These are phyloP conservation scores for Zoysia japonica DNA, from an alignment of 176 grass and related monocot species.

Conservation along the genomic window DNA sequence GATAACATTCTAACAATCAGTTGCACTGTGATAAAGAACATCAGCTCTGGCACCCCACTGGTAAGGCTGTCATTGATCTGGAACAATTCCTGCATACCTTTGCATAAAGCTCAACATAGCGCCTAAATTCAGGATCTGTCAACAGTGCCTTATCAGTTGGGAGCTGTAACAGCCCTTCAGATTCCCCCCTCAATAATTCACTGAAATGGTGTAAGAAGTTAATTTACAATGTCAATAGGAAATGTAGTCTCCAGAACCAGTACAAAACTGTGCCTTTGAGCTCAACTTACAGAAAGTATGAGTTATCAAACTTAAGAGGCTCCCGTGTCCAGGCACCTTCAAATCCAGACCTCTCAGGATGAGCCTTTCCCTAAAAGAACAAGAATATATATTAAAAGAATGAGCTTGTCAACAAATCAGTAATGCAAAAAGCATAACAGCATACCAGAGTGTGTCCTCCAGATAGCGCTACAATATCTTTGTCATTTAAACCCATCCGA, in stretches of 20 bases:
- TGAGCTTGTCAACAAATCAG: conserved; percentile 7
- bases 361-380: conserved; percentile 73
- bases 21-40: neutral
- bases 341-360: conserved; percentile 88
- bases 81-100: conserved; percentile 45
- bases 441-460: conserved; percentile 85
- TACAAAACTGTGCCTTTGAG: conserved; percentile 31
- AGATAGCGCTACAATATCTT: conserved; percentile 92
- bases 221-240: neutral
- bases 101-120: conserved; percentile 84
- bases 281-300: conserved; percentile 80
- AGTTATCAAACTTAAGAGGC: conserved; percentile 94
- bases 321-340: conserved; percentile 86
- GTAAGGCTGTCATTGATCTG: too few species aligned
- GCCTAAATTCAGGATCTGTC: conserved; percentile 80
- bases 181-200: conserved; percentile 68
- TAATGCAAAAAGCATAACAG: neutral
- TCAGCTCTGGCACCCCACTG: too few species aligned
- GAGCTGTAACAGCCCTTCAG: conserved; percentile 85
- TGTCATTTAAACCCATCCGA: conserved; percentile 90
- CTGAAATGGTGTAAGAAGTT: conserved; percentile 39
- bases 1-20: too few species aligned
- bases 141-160: conserved; percentile 79
- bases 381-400: conserved; percentile 15
- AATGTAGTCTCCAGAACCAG: neutral